Percentiles rank a stretch among this genome's conserved stretches.
These are phyloP conservation scores for Lanmaoa rubissima DNA, from an alignment of 768 basidiomycete species.

Conservation along the genomic window DNA sequence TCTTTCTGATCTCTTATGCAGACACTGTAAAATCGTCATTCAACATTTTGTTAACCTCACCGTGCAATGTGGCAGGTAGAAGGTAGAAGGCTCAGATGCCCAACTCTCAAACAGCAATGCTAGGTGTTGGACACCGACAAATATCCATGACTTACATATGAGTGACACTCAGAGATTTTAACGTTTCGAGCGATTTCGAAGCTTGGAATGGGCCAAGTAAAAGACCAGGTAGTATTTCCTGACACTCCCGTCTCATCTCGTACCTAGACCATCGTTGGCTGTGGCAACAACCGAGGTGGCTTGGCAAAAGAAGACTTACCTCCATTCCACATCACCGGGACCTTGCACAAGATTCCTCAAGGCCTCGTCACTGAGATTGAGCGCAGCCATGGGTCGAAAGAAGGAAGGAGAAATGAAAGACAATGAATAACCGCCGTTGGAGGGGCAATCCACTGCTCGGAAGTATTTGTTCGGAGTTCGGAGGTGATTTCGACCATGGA, in stretches of 20 bases:
- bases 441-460: slow-evolving; percentile 16
- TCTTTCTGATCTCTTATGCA: slow-evolving; percentile 90
- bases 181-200: slow-evolving; percentile 74
- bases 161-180: slow-evolving; percentile 65
- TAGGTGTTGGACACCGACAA: background rate
- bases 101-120: background rate
- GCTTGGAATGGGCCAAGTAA: slow-evolving; percentile 86
- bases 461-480: slow-evolving; percentile 28
- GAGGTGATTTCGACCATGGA: slow-evolving; percentile 37
- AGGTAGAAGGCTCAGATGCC: background rate
- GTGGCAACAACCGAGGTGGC: slow-evolving; percentile 2
- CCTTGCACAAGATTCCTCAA: slow-evolving; percentile 69
- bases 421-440: background rate
- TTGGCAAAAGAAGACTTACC: slow-evolving; percentile 39
- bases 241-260: slow-evolving; percentile 94
- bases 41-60: background rate
- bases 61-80: background rate
- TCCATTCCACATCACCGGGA: slow-evolving; percentile 82
- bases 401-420: slow-evolving; percentile 2
- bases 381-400: slow-evolving; percentile 14
- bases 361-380: slow-evolving; percentile 36
- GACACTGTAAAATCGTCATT: slow-evolving; percentile 45
- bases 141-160: slow-evolving; percentile 59
- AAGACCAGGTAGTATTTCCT: slow-evolving; percentile 84
- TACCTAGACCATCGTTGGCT: slow-evolving; percentile 50